Percentiles rank a stretch among this genome's conserved stretches.
Evolutionary conservation across 306 rosid genomes (phyloP).

Genomic region (Alnus glutinosa): DNA sequence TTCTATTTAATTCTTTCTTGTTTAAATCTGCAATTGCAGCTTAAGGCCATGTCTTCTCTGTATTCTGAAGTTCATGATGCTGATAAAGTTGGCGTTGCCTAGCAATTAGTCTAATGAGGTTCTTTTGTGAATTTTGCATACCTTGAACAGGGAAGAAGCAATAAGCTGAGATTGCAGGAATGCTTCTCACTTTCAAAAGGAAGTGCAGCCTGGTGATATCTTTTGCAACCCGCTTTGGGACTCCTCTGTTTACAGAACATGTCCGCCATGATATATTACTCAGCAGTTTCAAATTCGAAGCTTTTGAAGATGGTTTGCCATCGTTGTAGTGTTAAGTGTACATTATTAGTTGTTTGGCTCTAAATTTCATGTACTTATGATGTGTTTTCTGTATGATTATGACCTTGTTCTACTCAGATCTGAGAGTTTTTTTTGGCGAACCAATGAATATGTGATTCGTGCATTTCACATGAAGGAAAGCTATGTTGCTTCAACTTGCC

Average conservation of each 20-base stretch:
- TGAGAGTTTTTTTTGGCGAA: not conserved
- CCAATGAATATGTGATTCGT: not conserved
- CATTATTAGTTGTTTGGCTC: not conserved
- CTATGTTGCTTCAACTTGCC: not conserved
- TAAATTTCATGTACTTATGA: constrained; percentile 1
- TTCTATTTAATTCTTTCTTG: not conserved
- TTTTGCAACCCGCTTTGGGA: constrained; percentile 14
- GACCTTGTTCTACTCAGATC: not conserved
- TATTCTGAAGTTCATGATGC: not conserved
- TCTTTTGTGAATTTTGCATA: constrained; percentile 14
- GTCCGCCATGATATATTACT: not conserved
- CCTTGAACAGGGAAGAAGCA: constrained; percentile 36
- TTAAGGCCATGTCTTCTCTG: not conserved
- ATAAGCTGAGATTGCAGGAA: constrained; percentile 21
- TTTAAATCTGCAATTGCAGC: not conserved
- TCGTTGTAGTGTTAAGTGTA: constrained; percentile 19
- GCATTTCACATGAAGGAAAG: not conserved
- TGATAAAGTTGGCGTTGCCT: not conserved
- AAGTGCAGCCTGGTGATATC: constrained; percentile 3
- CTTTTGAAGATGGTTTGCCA: constrained; percentile 13
- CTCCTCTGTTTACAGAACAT: not conserved
- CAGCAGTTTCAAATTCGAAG: constrained; percentile 10
- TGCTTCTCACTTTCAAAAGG: not conserved
- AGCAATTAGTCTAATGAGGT: constrained; percentile 2
- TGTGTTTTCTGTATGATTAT: constrained; percentile 1